Evolutionary conservation across 805 yeast species (phyloP), one percentile per base, ranked within the genome.

Genomic region (Wickerhamomyces kurtzmanii): DNA sequence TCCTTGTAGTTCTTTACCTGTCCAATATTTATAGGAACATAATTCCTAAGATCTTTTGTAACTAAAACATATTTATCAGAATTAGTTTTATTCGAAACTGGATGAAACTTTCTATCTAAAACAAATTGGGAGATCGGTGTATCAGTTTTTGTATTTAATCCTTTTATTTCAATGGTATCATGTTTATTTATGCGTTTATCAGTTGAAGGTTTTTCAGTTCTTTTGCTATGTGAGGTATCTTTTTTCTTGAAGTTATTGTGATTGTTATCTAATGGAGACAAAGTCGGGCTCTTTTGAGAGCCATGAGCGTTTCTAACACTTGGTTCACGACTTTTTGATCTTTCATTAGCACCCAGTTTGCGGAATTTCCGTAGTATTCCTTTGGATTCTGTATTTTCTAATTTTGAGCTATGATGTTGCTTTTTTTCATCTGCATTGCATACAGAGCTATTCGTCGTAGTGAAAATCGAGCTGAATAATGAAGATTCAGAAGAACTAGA

Each of bases 401-500:
- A 30, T 13, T 27, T 27, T n/a, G 27, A 26, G 8, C 11, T 12
- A n/a, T 22, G 17, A 12, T 31, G 33, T 22, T n/a, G n/a, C 29
- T 36, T 23, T 35, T 37, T 4, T 43, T 18, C 11, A 13, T 8
- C 8, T 4, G n/a, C n/a, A 17, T 9, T 12, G 6, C 8, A 10
- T 12, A 30, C 30, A 17, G 42, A 36, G 11, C 34, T 26, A 17
- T 40, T 36, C 3, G 47, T 28, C 5, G 53, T 59, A 29, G 57
- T 57, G 34, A 57, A 59, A 15, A 57, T 32, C 12, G 55, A 40
- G 17, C 53, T 60, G 31, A 62, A 49, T 2, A 61, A 31, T 0
- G 74, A 62, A 1, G 73, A 61, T 31, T 72, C 79, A 0, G 77
- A 68, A 1, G 82, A 74, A 27, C 65, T 68, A n/a, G 78, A 66